Percentiles rank a stretch among this genome's conserved stretches.
Conservation (phyloP, 345 rosid species). For the Erucastrum elatum region DNA sequence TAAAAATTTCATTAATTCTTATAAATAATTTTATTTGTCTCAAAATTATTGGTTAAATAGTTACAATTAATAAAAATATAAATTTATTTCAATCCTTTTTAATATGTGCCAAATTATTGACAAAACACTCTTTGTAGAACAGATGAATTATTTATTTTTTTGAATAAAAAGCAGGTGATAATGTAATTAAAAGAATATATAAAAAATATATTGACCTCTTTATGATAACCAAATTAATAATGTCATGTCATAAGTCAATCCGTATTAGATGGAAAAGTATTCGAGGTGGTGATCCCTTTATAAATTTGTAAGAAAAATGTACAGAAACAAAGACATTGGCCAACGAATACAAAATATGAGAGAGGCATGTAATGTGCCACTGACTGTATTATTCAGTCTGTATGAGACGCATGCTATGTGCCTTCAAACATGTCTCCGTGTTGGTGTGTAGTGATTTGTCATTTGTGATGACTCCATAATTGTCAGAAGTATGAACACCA, state of each 20-base stretch:
- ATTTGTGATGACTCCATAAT: neutral
- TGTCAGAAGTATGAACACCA: neutral
- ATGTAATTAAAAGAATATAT: neutral
- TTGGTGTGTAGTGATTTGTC: neutral
- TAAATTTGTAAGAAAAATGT: neutral
- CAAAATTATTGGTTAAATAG: no score
- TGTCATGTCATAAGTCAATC: neutral
- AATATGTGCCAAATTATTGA: no score
- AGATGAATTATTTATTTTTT: no score
- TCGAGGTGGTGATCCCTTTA: neutral
- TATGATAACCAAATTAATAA: neutral
- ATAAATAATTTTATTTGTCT: no score
- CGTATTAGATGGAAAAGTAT: neutral
- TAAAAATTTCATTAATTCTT: no score
- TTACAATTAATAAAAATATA: no score
- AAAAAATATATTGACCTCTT: neutral
- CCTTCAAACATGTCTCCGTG: neutral
- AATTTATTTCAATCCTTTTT: no score
- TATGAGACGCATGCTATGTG: neutral
- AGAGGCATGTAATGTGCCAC: neutral
- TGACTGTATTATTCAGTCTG: neutral
- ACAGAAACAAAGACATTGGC: neutral
- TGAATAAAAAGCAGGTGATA: neutral
- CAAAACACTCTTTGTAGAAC: no score
- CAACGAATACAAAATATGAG: neutral